Percentiles rank a stretch among this genome's conserved stretches.
These are phyloP conservation scores for Oryza meridionalis DNA, from an alignment of 176 grass and related monocot species.

Conservation along the genomic window DNA sequence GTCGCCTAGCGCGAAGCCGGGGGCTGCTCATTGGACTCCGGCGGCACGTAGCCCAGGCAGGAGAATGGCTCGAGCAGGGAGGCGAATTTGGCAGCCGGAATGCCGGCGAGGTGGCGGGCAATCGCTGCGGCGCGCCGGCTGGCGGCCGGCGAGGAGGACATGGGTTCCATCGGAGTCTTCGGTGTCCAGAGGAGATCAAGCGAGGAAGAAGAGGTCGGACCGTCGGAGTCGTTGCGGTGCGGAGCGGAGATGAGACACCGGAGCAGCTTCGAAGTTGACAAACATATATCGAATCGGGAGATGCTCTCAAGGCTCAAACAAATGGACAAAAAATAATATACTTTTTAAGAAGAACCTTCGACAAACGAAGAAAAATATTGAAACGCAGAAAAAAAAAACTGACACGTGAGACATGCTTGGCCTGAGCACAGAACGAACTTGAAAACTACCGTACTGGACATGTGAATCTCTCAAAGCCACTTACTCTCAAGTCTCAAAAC, in stretches of 20 bases:
- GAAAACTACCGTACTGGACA: no score
- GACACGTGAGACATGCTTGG: background rate
- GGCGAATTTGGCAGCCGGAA: no score
- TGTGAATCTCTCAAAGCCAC: no score
- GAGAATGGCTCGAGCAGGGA: slow-evolving; percentile 38
- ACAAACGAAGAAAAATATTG: background rate
- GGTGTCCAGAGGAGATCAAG: no score
- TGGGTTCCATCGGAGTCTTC: no score
- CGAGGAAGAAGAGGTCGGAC: no score
- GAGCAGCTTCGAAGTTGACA: background rate
- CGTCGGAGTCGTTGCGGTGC: no score
- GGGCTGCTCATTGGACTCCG: slow-evolving; percentile 53
- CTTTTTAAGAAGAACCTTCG: background rate
- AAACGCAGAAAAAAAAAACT: background rate
- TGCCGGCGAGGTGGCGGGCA: no score
- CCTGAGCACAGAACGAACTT: background rate
- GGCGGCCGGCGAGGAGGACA: no score
- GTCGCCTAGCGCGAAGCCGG: slow-evolving; percentile 43
- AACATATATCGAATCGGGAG: background rate
- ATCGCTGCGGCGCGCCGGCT: no score
- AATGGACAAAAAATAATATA: background rate
- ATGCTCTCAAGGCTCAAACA: background rate
- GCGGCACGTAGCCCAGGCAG: slow-evolving; percentile 61
- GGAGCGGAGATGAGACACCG: background rate
- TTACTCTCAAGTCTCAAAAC: no score